phyloP scores from a whole-genome alignment of 2,329 filamentous ascomycete species.

The Neospermospora avenae region DNA sequence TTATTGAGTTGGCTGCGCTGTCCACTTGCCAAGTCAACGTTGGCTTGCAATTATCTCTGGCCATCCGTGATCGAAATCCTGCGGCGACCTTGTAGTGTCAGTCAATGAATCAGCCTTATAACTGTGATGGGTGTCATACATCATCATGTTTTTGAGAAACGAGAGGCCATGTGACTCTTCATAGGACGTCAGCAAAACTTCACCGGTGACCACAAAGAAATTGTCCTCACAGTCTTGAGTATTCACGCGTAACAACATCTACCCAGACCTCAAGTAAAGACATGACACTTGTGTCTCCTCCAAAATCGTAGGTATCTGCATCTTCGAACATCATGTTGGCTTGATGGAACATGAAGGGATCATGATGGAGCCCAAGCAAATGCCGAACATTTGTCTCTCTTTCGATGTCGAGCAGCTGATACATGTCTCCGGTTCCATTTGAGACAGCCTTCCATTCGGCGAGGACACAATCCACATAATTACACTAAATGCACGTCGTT shows the following conservation, averaged over 20 bases:
- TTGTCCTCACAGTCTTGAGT: conserved; percentile 22
- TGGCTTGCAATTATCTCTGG: conserved; percentile 25
- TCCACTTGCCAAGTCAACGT: conserved; percentile 18
- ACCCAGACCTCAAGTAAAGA: conserved; percentile 7
- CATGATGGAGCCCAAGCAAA: conserved; percentile 47
- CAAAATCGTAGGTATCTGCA: conserved; percentile 26
- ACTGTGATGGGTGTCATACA: neutral
- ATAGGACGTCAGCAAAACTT: conserved; percentile 20
- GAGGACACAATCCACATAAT: conserved; percentile 52
- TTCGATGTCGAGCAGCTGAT: conserved; percentile 49
- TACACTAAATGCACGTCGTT: conserved; percentile 43
- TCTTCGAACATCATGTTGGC: conserved; percentile 55
- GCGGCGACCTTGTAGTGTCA: conserved; percentile 16
- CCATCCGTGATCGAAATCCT: conserved; percentile 48
- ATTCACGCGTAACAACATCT: conserved; percentile 7
- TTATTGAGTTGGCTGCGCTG: conserved; percentile 20
- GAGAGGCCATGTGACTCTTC: conserved; percentile 25
- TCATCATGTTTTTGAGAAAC: conserved; percentile 51
- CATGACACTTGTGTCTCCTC: neutral
- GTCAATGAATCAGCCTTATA: neutral
- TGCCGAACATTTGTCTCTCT: conserved; percentile 52
- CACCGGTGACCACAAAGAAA: conserved; percentile 22
- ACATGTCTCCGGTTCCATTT: conserved; percentile 50
- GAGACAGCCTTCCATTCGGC: conserved; percentile 60
- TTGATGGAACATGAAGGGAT: conserved; percentile 50